These are phyloP conservation scores for Pelargonium australe DNA, from an alignment of 441 rosid genomes.

Conservation along the genomic window DNA sequence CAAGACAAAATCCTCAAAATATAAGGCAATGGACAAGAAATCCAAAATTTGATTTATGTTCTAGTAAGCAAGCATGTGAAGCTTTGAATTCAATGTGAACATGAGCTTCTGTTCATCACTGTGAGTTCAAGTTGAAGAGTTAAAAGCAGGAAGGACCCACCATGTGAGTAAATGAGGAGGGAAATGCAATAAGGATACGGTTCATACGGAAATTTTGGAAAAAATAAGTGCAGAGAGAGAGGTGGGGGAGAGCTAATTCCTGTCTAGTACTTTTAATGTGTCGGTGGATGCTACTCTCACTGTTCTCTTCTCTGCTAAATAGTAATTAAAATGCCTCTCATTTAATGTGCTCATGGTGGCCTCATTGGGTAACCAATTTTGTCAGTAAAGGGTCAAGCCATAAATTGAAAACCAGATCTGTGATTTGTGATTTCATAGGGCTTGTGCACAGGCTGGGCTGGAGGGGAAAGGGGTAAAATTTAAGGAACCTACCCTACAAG, in stretches of 20 bases:
- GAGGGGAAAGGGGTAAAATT: neutral
- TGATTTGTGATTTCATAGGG: neutral
- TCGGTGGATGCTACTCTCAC: neutral
- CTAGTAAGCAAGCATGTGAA: neutral
- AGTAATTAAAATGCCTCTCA: neutral
- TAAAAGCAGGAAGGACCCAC: neutral
- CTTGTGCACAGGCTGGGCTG: slow-evolving; percentile 4
- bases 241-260: neutral
- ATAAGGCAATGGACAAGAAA: neutral
- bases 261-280: neutral
- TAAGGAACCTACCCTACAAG: neutral
- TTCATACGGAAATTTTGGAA: neutral
- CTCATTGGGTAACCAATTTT: neutral
- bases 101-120: neutral
- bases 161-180: neutral
- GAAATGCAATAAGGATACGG: neutral
- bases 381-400: neutral
- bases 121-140: neutral
- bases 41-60: neutral
- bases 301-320: neutral
- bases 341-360: neutral
- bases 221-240: neutral
- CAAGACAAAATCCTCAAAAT: too few relatives aligned
- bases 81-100: too few relatives aligned
- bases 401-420: slow-evolving; percentile 1